A percentile compares a stretch with the other conserved stretches of the same genome.
Conservation (phyloP, 306 rosid genomes). For the Cucumis cinereus region DNA sequence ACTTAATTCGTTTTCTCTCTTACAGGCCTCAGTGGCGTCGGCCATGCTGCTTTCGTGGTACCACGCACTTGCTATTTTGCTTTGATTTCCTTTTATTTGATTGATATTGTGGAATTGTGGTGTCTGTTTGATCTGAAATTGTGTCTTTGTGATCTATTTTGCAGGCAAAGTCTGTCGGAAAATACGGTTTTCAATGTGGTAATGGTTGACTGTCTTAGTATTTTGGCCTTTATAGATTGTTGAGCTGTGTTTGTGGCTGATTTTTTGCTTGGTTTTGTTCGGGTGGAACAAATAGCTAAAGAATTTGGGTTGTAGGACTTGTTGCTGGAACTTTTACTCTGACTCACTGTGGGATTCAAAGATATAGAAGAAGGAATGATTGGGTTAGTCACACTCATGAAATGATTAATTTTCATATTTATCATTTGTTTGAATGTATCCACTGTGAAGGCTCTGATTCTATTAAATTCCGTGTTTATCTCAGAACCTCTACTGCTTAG, state of each 20-base stretch:
- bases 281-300: neutral
- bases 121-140: neutral
- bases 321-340: constrained; percentile 45
- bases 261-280: neutral
- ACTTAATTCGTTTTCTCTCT: neutral
- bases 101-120: neutral
- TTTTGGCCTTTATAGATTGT: neutral
- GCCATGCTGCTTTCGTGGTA: constrained; percentile 66
- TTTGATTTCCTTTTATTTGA: neutral
- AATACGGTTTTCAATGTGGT: constrained; percentile 54
- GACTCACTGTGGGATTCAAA: constrained; percentile 57
- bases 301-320: constrained; percentile 33
- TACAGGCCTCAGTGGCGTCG: constrained; percentile 53
- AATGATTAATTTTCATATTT: neutral
- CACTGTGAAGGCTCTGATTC: neutral
- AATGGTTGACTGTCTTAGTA: constrained; percentile 6
- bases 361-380: constrained; percentile 49
- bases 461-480: neutral
- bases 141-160: constrained; percentile 4
- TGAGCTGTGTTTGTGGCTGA: constrained; percentile 17
- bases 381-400: constrained; percentile 42
- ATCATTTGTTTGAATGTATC: neutral
- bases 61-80: neutral
- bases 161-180: constrained; percentile 49
- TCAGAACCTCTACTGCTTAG: neutral